These are phyloP conservation scores for Andalucia godoyi DNA, from an alignment of 78 protist species.

Conservation along the genomic window DNA sequence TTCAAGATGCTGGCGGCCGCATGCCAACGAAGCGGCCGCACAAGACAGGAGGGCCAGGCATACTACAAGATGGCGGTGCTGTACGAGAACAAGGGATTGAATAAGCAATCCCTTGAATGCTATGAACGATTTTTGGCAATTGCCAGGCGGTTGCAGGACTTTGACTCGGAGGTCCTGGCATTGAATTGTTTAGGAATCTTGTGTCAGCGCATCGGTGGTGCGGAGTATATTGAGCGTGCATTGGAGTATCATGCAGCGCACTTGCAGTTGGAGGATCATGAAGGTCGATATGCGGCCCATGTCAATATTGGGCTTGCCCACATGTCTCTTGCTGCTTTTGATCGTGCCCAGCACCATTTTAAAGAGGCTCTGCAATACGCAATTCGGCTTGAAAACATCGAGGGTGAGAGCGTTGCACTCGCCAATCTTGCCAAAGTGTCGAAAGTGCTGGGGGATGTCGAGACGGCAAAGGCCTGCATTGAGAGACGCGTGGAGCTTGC, in stretches of 20 bases:
- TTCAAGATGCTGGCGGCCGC: too few relatives aligned
- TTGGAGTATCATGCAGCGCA: conserved; percentile 10
- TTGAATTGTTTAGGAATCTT: conserved; percentile 10
- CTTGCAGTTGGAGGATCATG: conserved; percentile 1
- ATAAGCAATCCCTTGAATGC: too few relatives aligned
- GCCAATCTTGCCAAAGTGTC: not conserved
- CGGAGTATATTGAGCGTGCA: not conserved
- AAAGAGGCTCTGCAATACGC: conserved; percentile 12
- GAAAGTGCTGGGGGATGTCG: not conserved
- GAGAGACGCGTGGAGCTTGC: not conserved
- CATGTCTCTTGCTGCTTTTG: not conserved
- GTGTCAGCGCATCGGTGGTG: not conserved
- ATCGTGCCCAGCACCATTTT: not conserved
- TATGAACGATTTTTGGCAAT: too few relatives aligned
- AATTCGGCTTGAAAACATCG: not conserved
- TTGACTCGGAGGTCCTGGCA: too few relatives aligned
- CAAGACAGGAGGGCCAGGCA: too few relatives aligned
- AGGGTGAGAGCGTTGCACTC: conserved; percentile 5
- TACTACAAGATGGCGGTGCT: too few relatives aligned
- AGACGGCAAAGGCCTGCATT: conserved; percentile 2
- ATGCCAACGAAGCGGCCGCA: too few relatives aligned
- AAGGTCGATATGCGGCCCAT: not conserved
- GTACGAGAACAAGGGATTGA: too few relatives aligned
- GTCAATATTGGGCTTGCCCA: not conserved
- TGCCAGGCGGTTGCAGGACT: too few relatives aligned